These are phyloP conservation scores for Coemansia sp. DNA, from an alignment of 192 early-diverging fungal genomes.

Conservation along the genomic window DNA sequence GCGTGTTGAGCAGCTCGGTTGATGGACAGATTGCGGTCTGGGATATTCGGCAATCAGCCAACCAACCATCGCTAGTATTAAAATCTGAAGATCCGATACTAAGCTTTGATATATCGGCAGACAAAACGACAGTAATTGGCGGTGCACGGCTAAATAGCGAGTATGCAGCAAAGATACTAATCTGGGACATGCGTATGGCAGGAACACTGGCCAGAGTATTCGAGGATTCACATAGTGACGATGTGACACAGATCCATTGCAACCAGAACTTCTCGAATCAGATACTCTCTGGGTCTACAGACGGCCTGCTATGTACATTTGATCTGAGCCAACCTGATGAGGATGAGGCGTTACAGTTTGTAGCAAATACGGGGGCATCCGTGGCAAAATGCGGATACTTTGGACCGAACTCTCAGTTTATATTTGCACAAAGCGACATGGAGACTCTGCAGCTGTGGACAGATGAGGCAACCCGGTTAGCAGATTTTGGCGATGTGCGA, in stretches of 20 bases:
- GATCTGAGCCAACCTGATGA: constrained; percentile 72
- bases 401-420: constrained; percentile 84
- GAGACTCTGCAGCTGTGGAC: constrained; percentile 87
- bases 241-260: constrained; percentile 75
- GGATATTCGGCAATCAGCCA: constrained; percentile 61
- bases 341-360: constrained; percentile 82
- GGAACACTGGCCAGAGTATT: constrained; percentile 22
- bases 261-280: constrained; percentile 54
- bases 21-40: constrained; percentile 65
- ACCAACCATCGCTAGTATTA: constrained; percentile 29
- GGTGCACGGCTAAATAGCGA: constrained; percentile 32
- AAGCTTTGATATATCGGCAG: constrained; percentile 51
- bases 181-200: constrained; percentile 25
- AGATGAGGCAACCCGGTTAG: constrained; percentile 44
- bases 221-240: constrained; percentile 71
- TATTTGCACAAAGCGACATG: constrained; percentile 85
- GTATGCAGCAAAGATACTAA: constrained; percentile 47
- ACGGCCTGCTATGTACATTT: constrained; percentile 78
- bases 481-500: constrained; percentile 85
- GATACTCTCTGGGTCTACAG: constrained; percentile 71
- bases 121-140: constrained; percentile 32
- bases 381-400: constrained; percentile 88
- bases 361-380: constrained; percentile 79
- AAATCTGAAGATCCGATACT: constrained; percentile 51
- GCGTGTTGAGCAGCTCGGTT: constrained; percentile 62